Evolutionary conservation across 1,284 basidiomycete species (phyloP), one percentile per base, ranked within the genome.

Genomic region (Cutaneotrichosporon sp.): DNA sequence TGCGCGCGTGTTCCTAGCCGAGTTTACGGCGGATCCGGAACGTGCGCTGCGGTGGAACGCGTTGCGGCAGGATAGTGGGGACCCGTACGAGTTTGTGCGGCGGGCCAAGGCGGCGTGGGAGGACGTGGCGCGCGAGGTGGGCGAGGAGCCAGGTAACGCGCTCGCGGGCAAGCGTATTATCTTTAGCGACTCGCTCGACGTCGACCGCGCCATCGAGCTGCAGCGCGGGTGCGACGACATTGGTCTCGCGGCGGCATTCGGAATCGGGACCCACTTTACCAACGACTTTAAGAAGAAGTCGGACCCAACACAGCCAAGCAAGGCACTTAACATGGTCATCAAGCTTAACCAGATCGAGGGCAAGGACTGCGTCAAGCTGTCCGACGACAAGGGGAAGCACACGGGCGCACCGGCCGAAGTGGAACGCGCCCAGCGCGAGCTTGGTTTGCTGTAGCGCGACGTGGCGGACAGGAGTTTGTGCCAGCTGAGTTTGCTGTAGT

Each of bases 311-410:
- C 78, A 83, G 67, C 83, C 80, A 65, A 89, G 86, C 69, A 88
- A 84, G 67, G 82, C 90, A 21, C 76, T 96, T 58, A 94, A 93
- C 66, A 96, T 96, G 70, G 91, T 96, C 38, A 91, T 94, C 76
- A 96, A 96, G 74, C 78, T 97, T 8, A 80, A 82, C 30, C 80
- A 82, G 43, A 84, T 93, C 13, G 78, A 89, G 63, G 81, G 80
- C 12, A 21, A 33, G 17, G 36, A 46, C 35, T 93, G 90, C 62
- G 83, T 97, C 59, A 97, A 97, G 76, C 84, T 97, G 61, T 91
- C 88, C 56, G 93, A 96, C 72, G 91, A 96, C 64, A 72, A 86
- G 55, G 84, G 79, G 7, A 96, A 94, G 68, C 69, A 72, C 56
- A 75, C 74, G 4, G 74, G 74, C 2, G 55, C 65, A 22, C 37